Conservation (phyloP, 2,329 filamentous ascomycete species). For the Daldinia eschscholtzii region DNA sequence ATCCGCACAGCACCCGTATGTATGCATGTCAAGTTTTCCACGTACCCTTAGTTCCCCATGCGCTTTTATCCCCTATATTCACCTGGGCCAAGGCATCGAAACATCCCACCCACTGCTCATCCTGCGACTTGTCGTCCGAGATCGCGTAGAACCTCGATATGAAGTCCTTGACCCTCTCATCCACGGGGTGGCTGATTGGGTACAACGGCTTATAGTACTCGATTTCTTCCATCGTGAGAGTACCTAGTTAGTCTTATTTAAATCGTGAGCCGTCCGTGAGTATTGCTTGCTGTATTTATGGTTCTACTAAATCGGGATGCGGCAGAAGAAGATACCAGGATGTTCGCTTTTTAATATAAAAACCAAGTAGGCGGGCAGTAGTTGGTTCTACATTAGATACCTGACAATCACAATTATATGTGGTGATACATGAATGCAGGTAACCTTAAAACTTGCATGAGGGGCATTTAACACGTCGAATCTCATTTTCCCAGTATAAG, state of each 20-base stretch:
- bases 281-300: too few species aligned
- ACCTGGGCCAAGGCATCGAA: slow-evolving; percentile 59
- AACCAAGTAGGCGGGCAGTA: background rate
- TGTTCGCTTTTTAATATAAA: background rate
- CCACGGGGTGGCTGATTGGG: slow-evolving; percentile 44
- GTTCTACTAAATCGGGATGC: background rate
- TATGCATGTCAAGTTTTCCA: too few species aligned
- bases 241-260: background rate
- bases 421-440: background rate
- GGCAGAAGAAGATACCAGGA: background rate
- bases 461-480: slow-evolving; percentile 2
- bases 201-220: slow-evolving; percentile 48
- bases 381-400: background rate
- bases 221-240: slow-evolving; percentile 18
- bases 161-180: slow-evolving; percentile 52
- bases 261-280: background rate
- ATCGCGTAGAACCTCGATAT: slow-evolving; percentile 59
- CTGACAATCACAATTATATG: background rate
- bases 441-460: background rate
- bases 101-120: slow-evolving; percentile 59
- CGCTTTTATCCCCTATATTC: slow-evolving; percentile 58
- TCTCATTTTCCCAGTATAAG: background rate
- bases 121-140: slow-evolving; percentile 58
- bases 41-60: slow-evolving; percentile 54
- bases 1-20: too few species aligned